Evolutionary conservation across 2,329 filamentous ascomycete genomes (phyloP), one percentile per base, ranked within the genome.

Genomic region (Trichoderma oligosporum): DNA sequence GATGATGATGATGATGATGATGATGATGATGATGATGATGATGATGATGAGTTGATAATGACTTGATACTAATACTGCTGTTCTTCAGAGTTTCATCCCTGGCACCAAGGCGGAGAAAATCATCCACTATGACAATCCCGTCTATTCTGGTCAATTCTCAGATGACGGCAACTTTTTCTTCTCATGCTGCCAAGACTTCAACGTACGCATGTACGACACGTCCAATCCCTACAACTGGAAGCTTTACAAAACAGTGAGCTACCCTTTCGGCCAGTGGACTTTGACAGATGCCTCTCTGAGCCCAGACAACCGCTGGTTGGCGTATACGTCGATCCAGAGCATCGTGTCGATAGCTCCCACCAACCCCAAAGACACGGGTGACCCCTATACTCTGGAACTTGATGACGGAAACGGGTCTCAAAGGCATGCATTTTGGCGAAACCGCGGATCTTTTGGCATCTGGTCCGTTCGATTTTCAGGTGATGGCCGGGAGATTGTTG

Each of bases 111-210:
- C 91, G 0, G 93, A 97, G 68, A 88, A 89, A 66, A 89, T 96
- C 60, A 87, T 97, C 61, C 89, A 96, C 66, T 95, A 92, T 68
- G 84, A 92, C 56, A 82, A 87, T 4, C 85, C 90, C 38, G 92
- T 94, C 53, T 97, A 97, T 68, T 96, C 91, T 3, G 94, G 94
- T 1, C 93, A 97, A 69, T 99, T 97, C 70, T 96, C 91, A 0
- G 89, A 95, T 62, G 94, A 99, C 65, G 94, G 94, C 24, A 96
- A 96, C 71, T 97, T 97, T 76, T 97, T 97, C 76, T 97, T 93
- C 69, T 86, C 88, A 5, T 94, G 89, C 67, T 88, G 88, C 8
- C 91, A 97, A 71, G 92, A 97, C 72, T 96, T 96, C 75, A 88
- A 85, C 64, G 91, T 99, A 8, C 87, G 92, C 53, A 92, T 99